phyloP scores from a whole-genome alignment of 2,329 filamentous ascomycete species.

The Nigrospora osmanthi region DNA sequence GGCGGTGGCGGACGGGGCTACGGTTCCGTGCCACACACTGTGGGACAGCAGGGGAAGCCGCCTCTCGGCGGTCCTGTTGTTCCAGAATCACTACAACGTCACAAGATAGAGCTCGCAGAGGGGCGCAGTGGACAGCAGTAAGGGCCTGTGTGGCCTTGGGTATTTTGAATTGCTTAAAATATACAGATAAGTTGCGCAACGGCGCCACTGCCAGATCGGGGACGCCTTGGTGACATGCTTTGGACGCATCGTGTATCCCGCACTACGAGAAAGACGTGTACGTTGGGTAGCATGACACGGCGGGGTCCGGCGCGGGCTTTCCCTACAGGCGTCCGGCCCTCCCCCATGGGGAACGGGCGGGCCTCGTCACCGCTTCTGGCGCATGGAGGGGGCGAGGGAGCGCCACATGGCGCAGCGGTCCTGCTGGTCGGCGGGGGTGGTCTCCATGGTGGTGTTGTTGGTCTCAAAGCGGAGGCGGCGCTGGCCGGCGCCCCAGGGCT shows the following conservation, averaged over 20 bases:
- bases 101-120: background rate
- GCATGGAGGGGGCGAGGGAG: constrained; percentile 22
- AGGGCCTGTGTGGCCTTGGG: no score
- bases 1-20: constrained; percentile 7
- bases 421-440: constrained; percentile 21
- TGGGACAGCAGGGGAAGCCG: constrained; percentile 28
- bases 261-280: no score
- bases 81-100: constrained; percentile 9
- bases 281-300: no score
- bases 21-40: constrained; percentile 33
- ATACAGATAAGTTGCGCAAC: no score
- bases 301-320: no score
- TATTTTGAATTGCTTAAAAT: no score
- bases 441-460: constrained; percentile 31
- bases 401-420: constrained; percentile 34
- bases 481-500: constrained; percentile 20
- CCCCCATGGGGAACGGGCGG: no score
- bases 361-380: constrained; percentile 16
- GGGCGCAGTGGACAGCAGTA: no score
- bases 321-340: no score
- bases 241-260: no score
- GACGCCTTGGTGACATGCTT: no score
- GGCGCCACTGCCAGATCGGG: no score
- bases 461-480: constrained; percentile 32
- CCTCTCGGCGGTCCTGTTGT: constrained; percentile 25